Conservation (phyloP, 1,139 yeast species). For the Candida pseudoviswanathii region DNA sequence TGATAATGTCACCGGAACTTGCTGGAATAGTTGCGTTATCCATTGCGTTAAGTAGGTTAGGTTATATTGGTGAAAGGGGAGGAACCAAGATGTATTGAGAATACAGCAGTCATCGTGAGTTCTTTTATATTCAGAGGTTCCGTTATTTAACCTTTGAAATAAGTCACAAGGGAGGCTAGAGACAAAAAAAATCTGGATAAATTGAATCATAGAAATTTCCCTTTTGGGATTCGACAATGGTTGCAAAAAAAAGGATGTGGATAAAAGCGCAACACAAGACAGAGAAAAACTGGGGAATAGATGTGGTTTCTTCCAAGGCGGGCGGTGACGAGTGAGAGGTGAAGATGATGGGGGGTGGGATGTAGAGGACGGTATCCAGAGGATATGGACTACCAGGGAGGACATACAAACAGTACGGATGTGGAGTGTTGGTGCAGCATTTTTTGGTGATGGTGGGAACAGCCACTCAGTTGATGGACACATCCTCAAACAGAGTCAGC, state of each 20-base stretch:
- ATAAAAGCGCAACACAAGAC: not conserved
- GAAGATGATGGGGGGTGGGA: not conserved
- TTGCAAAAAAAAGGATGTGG: slow-evolving; percentile 1
- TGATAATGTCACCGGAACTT: slow-evolving; percentile 10
- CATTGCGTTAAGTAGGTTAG: not conserved
- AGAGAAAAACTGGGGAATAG: not conserved
- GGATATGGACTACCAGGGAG: no score
- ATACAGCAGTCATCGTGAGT: not conserved
- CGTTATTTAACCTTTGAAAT: not conserved
- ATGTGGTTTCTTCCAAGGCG: slow-evolving; percentile 1
- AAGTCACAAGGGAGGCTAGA: not conserved
- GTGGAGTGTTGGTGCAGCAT: no score
- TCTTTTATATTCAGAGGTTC: not conserved
- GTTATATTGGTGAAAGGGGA: no score
- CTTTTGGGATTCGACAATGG: slow-evolving; percentile 9
- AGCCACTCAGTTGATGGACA: no score
- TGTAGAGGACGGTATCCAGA: not conserved
- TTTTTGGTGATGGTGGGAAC: no score
- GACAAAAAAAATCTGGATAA: not conserved
- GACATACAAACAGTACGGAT: no score
- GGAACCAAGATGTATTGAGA: no score
- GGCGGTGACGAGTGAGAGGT: not conserved
- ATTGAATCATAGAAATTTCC: slow-evolving; percentile 8
- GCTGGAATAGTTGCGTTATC: not conserved
- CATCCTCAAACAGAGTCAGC: no score